These are phyloP conservation scores for Astrothelium macrocarpum DNA, from an alignment of 495 filamentous ascomycete genomes.

Conservation along the genomic window DNA sequence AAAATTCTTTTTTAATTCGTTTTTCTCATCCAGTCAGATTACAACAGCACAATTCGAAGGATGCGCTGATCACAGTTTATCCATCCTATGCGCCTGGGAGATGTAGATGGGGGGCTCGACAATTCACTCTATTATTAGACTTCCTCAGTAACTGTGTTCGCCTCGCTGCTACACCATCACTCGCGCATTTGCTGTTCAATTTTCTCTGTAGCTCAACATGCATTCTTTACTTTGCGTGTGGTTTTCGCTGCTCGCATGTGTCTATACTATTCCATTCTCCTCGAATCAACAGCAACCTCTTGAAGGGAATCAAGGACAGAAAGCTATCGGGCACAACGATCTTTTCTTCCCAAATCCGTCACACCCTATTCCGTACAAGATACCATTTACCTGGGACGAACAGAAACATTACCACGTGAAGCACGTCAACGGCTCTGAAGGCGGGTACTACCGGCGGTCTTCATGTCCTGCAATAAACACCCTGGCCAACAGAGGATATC, in stretches of 20 bases:
- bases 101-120: not conserved
- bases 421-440: slow-evolving; percentile 3
- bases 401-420: slow-evolving; percentile 1
- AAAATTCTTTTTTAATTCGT: too few species aligned
- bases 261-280: not conserved
- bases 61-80: too few species aligned
- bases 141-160: not conserved
- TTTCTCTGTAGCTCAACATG: not conserved
- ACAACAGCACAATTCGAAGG: too few species aligned
- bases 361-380: slow-evolving; percentile 4
- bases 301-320: not conserved
- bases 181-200: slow-evolving; percentile 3
- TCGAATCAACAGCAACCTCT: slow-evolving; percentile 1
- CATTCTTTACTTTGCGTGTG: not conserved
- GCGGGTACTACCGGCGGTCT: slow-evolving; percentile 7
- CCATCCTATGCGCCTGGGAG: too few species aligned
- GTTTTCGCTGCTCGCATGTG: not conserved
- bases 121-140: not conserved
- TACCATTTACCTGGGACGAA: slow-evolving; percentile 1
- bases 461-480: slow-evolving; percentile 11
- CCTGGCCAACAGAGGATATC: slow-evolving; percentile 10
- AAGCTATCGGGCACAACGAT: slow-evolving; percentile 2
- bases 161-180: slow-evolving; percentile 1
- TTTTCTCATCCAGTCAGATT: not conserved
- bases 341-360: slow-evolving; percentile 1